Evolutionary conservation across 805 yeast species (phyloP), one percentile per base, ranked within the genome.

Genomic region (Kodamaea fukazawae): DNA sequence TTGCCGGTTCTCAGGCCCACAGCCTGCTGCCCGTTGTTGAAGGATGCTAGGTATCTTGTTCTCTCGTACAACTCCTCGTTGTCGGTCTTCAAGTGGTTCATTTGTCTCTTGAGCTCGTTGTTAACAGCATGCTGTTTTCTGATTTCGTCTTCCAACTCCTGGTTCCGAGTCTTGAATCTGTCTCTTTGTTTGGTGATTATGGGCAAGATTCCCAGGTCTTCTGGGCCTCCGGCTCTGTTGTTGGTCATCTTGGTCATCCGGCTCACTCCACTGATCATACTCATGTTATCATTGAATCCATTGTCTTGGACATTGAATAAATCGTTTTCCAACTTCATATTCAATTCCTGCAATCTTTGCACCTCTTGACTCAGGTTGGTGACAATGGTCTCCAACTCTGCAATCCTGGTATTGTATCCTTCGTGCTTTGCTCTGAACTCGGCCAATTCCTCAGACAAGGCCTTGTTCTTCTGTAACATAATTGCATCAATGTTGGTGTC

Each of bases 101-200:
- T 63, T 50, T 87, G 88, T 38, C 83, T 61, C 44, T 80, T 79
- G 48, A 87, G 66, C 41, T 83, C 86, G 28, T 67, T 71, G 18
- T 83, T 70, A 29, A 71, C 69, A 14, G 64, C 57, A 37, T 70
- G 70, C 46, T 76, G 79, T 48, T 76, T 77, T 57, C 85, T 80
- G 28, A 82, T 53, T 51, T 88, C 95, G 41, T 84, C 84, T 58
- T 91, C 98, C 40, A 93, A 71, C 56, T 87, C 96, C 42, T 76
- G 77, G 53, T 84, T 87, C 40, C 88, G 75, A n/a, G 78, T 75
- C 52, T 95, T 80, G 70, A 90, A 89, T 46, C 99, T 71, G 60
- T 91, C 99, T 58, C 99, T 79, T 65, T 91, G 99, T 55, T 91
- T 90, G 10, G 96, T 89, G 20, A 93, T 79, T 38, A 91, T 88